These are phyloP conservation scores for Chlorella variabilis DNA, from an alignment of 163 green algal genomes.

Conservation along the genomic window DNA sequence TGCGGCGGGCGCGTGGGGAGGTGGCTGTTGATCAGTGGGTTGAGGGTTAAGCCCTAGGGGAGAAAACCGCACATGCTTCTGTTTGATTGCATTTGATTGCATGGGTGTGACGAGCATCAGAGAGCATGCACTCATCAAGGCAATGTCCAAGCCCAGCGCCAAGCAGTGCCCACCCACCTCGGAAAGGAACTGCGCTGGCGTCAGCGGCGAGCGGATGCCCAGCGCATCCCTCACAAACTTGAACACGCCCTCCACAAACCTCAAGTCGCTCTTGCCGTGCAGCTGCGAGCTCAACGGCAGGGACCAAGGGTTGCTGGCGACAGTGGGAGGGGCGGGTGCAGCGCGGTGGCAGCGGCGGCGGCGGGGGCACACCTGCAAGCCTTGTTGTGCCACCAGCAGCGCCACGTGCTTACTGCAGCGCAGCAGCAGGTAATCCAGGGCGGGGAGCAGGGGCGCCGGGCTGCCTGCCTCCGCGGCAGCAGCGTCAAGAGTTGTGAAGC, in stretches of 20 bases:
- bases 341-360: too few species aligned
- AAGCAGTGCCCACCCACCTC: too few species aligned
- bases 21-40: not conserved
- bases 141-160: too few species aligned
- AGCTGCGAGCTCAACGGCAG: too few species aligned
- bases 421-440: slow-evolving; percentile 68
- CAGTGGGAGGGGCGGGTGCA: too few species aligned
- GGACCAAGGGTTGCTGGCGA: too few species aligned
- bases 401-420: slow-evolving; percentile 69
- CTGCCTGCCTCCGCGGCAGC: slow-evolving; percentile 47
- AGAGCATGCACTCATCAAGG: too few species aligned
- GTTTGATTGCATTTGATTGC: too few species aligned
- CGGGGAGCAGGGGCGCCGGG: slow-evolving; percentile 61
- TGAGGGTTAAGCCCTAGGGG: too few species aligned
- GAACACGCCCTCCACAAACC: slow-evolving; percentile 73
- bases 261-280: slow-evolving; percentile 74
- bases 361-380: not conserved
- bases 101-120: too few species aligned
- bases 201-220: slow-evolving; percentile 63
- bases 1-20: not conserved
- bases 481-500: not conserved
- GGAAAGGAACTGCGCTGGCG: slow-evolving; percentile 73
- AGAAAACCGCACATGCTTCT: too few species aligned
- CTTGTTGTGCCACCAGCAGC: not conserved
- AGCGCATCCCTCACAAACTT: slow-evolving; percentile 69